These are phyloP conservation scores for Debaryomycetaceae sp. DNA, from an alignment of 1,139 yeast species.

Conservation along the genomic window DNA sequence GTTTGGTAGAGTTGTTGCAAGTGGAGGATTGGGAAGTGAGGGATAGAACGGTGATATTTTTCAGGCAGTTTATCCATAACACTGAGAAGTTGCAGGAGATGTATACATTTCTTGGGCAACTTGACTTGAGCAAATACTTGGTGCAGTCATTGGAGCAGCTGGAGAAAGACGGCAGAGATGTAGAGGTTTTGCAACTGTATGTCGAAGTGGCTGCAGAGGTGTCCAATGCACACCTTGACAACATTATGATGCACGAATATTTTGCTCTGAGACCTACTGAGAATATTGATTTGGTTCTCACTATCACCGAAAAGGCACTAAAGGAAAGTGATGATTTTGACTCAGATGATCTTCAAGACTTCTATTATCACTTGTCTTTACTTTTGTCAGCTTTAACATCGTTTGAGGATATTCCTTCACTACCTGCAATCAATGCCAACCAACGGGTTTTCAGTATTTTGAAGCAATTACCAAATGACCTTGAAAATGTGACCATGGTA, in stretches of 20 bases:
- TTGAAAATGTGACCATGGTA: slow-evolving; percentile 10
- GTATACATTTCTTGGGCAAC: neutral
- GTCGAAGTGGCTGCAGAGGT: slow-evolving; percentile 2
- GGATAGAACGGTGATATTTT: slow-evolving; percentile 20
- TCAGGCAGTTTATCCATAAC: slow-evolving; percentile 34
- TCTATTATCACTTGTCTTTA: slow-evolving; percentile 12
- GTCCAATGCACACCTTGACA: neutral
- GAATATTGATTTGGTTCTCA: slow-evolving; percentile 4
- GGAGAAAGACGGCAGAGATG: neutral
- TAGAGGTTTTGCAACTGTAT: slow-evolving; percentile 1
- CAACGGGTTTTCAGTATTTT: slow-evolving; percentile 7
- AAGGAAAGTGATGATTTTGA: slow-evolving; percentile 5
- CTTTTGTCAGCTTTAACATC: slow-evolving; percentile 16
- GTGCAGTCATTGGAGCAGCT: neutral
- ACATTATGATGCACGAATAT: neutral
- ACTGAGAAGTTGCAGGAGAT: slow-evolving; percentile 12
- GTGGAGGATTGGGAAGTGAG: slow-evolving; percentile 4
- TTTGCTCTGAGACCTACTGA: neutral
- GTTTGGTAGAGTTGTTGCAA: slow-evolving; percentile 1
- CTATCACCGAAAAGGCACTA: slow-evolving; percentile 2
- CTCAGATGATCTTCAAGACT: slow-evolving; percentile 13
- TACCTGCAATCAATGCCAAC: slow-evolving; percentile 7
- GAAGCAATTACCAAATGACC: slow-evolving; percentile 5
- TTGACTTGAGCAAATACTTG: neutral
- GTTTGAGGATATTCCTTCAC: slow-evolving; percentile 15